Percentiles rank a stretch among this genome's conserved stretches.
These are phyloP conservation scores for Gonium pectorale DNA, from an alignment of 139 green algal genomes.

Conservation along the genomic window DNA sequence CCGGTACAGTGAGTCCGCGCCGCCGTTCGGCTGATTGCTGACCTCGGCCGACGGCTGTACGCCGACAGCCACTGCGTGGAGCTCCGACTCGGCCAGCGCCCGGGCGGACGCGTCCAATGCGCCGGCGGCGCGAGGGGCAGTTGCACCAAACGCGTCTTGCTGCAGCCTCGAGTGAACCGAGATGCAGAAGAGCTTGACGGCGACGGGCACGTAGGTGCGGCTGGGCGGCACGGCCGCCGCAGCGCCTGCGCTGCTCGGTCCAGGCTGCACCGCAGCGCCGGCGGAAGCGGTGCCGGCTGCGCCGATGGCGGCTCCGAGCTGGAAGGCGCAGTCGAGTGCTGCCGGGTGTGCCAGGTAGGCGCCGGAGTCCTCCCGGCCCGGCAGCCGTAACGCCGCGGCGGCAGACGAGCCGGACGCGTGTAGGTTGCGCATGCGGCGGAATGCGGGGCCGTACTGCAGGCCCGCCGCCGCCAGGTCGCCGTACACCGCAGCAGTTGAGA, in stretches of 20 bases:
- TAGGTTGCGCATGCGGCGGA: slow-evolving; percentile 82
- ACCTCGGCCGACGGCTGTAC: no score
- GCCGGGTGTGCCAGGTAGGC: slow-evolving; percentile 55
- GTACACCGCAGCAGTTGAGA: slow-evolving; percentile 74
- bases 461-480: slow-evolving; percentile 73
- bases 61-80: neutral
- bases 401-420: slow-evolving; percentile 53
- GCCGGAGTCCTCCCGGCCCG: neutral
- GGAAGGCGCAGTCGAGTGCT: slow-evolving; percentile 66
- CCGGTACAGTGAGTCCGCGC: slow-evolving; percentile 21
- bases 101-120: no score
- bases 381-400: neutral
- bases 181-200: slow-evolving; percentile 28
- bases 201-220: slow-evolving; percentile 54
- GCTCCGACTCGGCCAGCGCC: no score
- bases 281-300: neutral
- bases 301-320: slow-evolving; percentile 67
- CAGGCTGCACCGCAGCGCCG: neutral
- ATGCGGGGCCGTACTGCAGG: slow-evolving; percentile 88
- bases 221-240: neutral
- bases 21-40: no score
- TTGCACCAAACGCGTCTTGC: neutral
- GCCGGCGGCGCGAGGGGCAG: no score
- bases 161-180: neutral
- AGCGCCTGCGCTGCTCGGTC: neutral